Base-by-base conservation (phyloP, 441 rosid species). In the Omphalea diandra region DNA sequence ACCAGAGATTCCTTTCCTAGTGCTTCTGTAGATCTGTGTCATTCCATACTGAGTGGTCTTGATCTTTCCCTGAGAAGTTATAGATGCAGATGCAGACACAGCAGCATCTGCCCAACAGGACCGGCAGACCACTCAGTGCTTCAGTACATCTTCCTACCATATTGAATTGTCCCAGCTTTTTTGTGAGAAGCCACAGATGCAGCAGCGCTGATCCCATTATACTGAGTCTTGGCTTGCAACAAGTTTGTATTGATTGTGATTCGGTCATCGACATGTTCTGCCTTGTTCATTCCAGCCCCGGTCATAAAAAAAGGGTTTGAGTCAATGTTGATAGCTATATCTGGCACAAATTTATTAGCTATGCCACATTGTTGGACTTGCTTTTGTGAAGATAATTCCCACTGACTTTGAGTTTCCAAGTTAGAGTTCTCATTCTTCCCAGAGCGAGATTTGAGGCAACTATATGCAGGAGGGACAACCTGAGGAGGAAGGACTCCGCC, bases 271-370 rank as follows among this genome's bases (percentile, higher is more conserved):
- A 73, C 64, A 60, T 74, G 83, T 40, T 91, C 98, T 33, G 65
- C 83, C 79, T 85, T 86, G 64, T 73, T 77, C 67, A 79, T 84
- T 72, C 93, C 94, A 0, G 76, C 84, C 70, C 90, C 76, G 14
- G 91, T 83, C 94, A 85, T 85, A 68, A 90, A 87, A 79, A 87
- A 90, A 0, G 97, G 97, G 80, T 91, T 90, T 65, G 84, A 70
- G 71, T 94, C 97, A 2, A 93, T 93, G 73, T 87, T 82, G 76
- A 94, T 86, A 61, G 95, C 92, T 36, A 91, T 80, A 5, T 91
- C 97, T 20, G 91, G 89, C 4, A 82, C 80, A 27, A 77, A 77
- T 83, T 87, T 90, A 20, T 90, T 65, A 7, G 82, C 81, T 78
- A 83, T 61, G 67, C 90, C 83, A 58, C 81, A 79, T 65, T 84